Percentiles rank a stretch among this genome's conserved stretches.
phyloP scores from a whole-genome alignment of 1,284 basidiomycete genomes.

The Pseudozyma pruni region DNA sequence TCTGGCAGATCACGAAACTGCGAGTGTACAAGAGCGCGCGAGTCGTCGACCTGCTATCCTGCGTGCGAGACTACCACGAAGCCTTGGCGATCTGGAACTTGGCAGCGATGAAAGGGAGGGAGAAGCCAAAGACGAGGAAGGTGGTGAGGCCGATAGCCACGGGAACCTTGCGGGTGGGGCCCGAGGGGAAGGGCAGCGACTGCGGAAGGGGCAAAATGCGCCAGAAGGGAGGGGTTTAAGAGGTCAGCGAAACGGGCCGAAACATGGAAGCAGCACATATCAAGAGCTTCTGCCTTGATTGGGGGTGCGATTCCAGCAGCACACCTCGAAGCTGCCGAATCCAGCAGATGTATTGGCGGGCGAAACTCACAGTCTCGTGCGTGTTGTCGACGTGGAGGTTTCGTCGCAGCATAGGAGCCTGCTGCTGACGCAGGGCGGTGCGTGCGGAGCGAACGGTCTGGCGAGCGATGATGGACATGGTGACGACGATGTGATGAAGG shows the following conservation, averaged over 20 bases:
- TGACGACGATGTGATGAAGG: constrained; percentile 8
- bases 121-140: constrained; percentile 61
- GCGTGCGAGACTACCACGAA: too few relatives aligned
- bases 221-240: not conserved
- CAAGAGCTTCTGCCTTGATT: too few relatives aligned
- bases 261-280: constrained; percentile 11
- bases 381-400: constrained; percentile 66
- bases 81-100: constrained; percentile 53
- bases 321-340: too few relatives aligned
- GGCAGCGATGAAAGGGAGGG: constrained; percentile 61
- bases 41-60: too few relatives aligned
- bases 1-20: too few relatives aligned
- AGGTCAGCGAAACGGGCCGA: constrained; percentile 1
- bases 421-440: constrained; percentile 52
- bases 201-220: constrained; percentile 11
- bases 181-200: constrained; percentile 60
- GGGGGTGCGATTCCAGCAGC: too few relatives aligned
- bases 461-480: constrained; percentile 55
- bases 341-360: too few relatives aligned
- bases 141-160: constrained; percentile 55
- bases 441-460: constrained; percentile 54
- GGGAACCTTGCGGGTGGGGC: constrained; percentile 60
- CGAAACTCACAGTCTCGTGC: constrained; percentile 61
- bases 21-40: too few relatives aligned
- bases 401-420: constrained; percentile 51